phyloP scores from a whole-genome alignment of 1,284 basidiomycete genomes.

The Leucoagaricus sp. region DNA sequence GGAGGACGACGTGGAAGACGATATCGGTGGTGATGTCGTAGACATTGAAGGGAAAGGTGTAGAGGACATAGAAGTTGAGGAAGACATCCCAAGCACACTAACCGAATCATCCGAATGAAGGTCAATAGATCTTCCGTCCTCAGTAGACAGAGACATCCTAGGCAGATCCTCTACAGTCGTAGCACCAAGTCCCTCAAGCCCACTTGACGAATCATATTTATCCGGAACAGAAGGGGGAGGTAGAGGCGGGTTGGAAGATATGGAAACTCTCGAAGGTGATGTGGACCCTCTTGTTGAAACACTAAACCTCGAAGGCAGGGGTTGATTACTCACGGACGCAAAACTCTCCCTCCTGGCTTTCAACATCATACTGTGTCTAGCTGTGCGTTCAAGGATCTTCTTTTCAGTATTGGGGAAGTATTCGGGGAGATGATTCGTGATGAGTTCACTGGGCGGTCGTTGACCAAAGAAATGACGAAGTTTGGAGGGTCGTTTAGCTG shows the following conservation, averaged over 20 bases:
- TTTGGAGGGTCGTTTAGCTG: conserved; percentile 59
- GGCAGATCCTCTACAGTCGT: conserved; percentile 42
- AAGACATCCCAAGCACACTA: not conserved
- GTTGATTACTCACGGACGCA: conserved; percentile 41
- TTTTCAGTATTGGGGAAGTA: conserved; percentile 96
- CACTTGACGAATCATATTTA: conserved; percentile 28
- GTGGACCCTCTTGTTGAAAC: conserved; percentile 55
- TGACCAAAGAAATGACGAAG: conserved; percentile 98
- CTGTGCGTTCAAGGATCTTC: conserved; percentile 83
- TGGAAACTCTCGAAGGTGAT: conserved; percentile 46
- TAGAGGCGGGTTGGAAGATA: conserved; percentile 46
- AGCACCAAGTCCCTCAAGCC: too few species aligned
- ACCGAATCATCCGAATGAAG: conserved; percentile 46
- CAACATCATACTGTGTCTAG: conserved; percentile 83
- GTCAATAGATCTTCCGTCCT: conserved; percentile 61
- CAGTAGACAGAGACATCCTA: conserved; percentile 74
- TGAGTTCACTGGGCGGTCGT: conserved; percentile 95
- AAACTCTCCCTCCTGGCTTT: conserved; percentile 49
- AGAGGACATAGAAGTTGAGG: conserved; percentile 24
- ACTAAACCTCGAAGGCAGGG: conserved; percentile 34
- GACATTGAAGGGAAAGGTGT: conserved; percentile 33
- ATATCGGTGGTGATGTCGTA: conserved; percentile 22
- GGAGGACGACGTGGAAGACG: conserved; percentile 32
- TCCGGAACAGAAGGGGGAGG: conserved; percentile 39
- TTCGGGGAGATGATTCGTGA: conserved; percentile 93